phyloP scores from a whole-genome alignment of 208 protist genomes.

The Acanthamoeba culbertsoni region DNA sequence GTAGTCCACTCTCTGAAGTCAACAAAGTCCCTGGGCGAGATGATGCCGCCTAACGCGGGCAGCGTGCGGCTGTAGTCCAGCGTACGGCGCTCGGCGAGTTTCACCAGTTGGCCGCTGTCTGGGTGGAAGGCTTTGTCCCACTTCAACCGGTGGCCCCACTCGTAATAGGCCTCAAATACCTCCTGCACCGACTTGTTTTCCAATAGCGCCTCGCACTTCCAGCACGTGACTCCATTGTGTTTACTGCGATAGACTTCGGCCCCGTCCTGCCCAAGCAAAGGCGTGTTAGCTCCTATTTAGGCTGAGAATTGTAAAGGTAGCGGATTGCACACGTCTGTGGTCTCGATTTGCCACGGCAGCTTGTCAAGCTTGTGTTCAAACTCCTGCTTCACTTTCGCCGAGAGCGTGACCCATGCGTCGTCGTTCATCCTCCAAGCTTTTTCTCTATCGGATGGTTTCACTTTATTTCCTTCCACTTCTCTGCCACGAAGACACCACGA shows the following conservation, averaged over 20 bases:
- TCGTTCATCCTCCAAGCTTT: not conserved
- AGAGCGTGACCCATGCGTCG: not conserved
- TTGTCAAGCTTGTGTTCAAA: not conserved
- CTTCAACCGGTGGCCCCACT: not conserved
- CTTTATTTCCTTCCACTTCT: not conserved
- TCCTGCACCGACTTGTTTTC: not conserved
- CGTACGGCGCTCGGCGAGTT: constrained; percentile 11
- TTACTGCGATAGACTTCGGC: not conserved
- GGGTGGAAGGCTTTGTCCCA: constrained; percentile 38
- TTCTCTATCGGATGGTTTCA: not conserved
- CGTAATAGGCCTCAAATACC: constrained; percentile 4
- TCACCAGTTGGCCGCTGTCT: not conserved
- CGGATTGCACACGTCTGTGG: not conserved
- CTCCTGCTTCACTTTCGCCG: not conserved
- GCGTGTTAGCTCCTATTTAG: not conserved
- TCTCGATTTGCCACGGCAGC: not conserved
- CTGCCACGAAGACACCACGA: not conserved
- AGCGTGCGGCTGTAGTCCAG: constrained; percentile 44
- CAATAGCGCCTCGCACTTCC: not conserved
- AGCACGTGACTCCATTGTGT: not conserved
- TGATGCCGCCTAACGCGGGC: not conserved
- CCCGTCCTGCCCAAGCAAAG: not conserved
- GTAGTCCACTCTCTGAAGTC: not conserved
- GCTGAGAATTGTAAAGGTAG: not conserved
- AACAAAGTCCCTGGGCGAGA: not conserved